Conservation (phyloP, 2,329 filamentous ascomycete species). For the Penicillium sp. region DNA sequence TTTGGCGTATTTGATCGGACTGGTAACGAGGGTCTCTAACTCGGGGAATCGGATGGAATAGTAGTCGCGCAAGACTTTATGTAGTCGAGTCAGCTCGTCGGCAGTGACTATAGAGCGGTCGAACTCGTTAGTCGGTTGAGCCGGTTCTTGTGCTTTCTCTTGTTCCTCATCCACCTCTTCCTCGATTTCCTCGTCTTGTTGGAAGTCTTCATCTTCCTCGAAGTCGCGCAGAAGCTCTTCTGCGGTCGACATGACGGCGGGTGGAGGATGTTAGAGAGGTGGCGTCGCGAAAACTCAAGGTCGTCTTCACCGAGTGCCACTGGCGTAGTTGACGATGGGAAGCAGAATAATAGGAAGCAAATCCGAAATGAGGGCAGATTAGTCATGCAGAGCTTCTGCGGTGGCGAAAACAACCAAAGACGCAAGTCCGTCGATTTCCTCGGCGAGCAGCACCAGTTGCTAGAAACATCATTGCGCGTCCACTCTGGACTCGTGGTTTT, state of each 20-base stretch:
- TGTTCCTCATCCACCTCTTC: conserved; percentile 58
- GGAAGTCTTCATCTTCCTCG: conserved; percentile 70
- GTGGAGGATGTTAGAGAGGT: neutral
- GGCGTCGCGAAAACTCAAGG: too few species aligned
- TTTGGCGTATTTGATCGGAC: conserved; percentile 90
- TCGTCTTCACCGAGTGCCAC: neutral
- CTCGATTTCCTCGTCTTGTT: conserved; percentile 44
- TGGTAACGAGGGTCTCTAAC: conserved; percentile 81
- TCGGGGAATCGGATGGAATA: conserved; percentile 93
- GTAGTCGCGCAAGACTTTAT: conserved; percentile 94
- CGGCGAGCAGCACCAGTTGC: conserved; percentile 2
- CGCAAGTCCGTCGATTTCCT: conserved; percentile 18
- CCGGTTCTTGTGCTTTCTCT: conserved; percentile 50
- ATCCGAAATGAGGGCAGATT: conserved; percentile 11
- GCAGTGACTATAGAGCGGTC: conserved; percentile 92
- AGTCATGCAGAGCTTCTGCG: conserved; percentile 20
- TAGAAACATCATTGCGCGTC: conserved; percentile 5
- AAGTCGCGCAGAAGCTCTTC: conserved; percentile 92
- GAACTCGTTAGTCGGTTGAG: conserved; percentile 68
- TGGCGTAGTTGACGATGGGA: too few species aligned
- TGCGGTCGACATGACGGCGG: conserved; percentile 69
- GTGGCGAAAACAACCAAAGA: conserved; percentile 18
- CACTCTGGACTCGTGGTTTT: conserved; percentile 3
- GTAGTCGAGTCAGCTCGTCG: conserved; percentile 82
- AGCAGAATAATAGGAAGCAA: neutral